Percentiles rank a stretch among this genome's conserved stretches.
These are phyloP conservation scores for Waltergamsia citrina DNA, from an alignment of 2,329 filamentous ascomycete genomes.

Conservation along the genomic window DNA sequence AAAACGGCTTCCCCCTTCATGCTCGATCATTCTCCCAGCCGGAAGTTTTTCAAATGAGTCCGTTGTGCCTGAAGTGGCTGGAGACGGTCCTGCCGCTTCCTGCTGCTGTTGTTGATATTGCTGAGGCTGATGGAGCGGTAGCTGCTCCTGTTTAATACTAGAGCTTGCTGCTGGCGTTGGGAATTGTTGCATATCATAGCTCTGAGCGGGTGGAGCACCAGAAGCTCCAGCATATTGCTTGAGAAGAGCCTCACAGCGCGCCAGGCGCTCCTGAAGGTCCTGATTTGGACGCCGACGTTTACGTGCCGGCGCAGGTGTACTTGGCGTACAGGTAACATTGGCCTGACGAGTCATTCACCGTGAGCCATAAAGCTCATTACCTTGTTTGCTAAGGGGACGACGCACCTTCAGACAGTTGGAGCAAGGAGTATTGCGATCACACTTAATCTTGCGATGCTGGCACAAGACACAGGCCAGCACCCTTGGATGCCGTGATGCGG, in stretches of 20 bases:
- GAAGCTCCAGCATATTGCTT: slow-evolving; percentile 43
- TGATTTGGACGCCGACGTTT: slow-evolving; percentile 51
- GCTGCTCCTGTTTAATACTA: too few species aligned
- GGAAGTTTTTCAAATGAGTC: slow-evolving; percentile 12
- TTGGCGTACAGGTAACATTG: slow-evolving; percentile 49
- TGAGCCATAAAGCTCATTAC: slow-evolving; percentile 4
- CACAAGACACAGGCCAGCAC: slow-evolving; percentile 47
- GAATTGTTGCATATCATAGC: not conserved
- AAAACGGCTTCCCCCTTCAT: slow-evolving; percentile 45
- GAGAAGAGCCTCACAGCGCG: slow-evolving; percentile 47
- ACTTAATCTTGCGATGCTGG: slow-evolving; percentile 54
- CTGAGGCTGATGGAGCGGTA: not conserved
- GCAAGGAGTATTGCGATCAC: slow-evolving; percentile 49
- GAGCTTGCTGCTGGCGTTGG: too few species aligned
- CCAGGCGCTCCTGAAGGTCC: slow-evolving; percentile 50
- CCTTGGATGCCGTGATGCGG: slow-evolving; percentile 24
- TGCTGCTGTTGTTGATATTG: too few species aligned
- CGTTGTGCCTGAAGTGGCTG: slow-evolving; percentile 1
- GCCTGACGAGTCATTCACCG: slow-evolving; percentile 26
- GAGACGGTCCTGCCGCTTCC: too few species aligned
- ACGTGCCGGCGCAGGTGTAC: slow-evolving; percentile 48
- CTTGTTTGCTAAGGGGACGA: slow-evolving; percentile 1
- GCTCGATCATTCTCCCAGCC: slow-evolving; percentile 42
- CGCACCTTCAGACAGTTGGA: slow-evolving; percentile 50
- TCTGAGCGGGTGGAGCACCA: not conserved